A percentile compares a stretch with the other conserved stretches of the same genome.
Conservation (phyloP, 176 grass and related monocot genomes). For the Cenchrus americanus region DNA sequence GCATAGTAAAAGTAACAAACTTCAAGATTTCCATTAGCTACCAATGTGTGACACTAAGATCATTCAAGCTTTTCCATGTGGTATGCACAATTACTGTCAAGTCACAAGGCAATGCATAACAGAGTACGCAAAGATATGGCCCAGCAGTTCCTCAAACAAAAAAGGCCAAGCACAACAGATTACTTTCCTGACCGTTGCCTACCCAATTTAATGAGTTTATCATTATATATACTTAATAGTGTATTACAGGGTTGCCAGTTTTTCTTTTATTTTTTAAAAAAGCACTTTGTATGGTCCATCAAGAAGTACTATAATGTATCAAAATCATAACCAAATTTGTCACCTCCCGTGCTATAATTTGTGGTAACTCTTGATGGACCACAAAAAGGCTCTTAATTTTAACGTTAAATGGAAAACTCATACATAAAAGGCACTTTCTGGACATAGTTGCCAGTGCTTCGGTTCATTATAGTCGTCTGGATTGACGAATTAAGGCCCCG, state of each 20-base stretch:
- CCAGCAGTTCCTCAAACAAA: too few relatives aligned
- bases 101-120: neutral
- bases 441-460: neutral
- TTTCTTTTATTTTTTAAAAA: neutral
- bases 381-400: neutral
- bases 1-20: neutral
- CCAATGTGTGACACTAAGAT: neutral
- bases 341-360: too few relatives aligned
- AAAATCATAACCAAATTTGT: too few relatives aligned
- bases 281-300: too few relatives aligned
- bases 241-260: neutral
- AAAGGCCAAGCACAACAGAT: neutral
- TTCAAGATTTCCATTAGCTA: conserved; percentile 15
- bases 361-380: too few relatives aligned
- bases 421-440: neutral
- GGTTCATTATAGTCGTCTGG: conserved; percentile 27
- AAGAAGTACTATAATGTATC: too few relatives aligned
- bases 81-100: neutral
- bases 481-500: neutral
- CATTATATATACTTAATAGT: neutral
- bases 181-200: neutral
- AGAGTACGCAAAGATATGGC: neutral
- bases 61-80: neutral
- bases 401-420: neutral
- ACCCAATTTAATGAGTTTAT: neutral